Evolutionary conservation across 768 basidiomycete species (phyloP), one percentile per base, ranked within the genome.

Genomic region (Trametes cubensis): DNA sequence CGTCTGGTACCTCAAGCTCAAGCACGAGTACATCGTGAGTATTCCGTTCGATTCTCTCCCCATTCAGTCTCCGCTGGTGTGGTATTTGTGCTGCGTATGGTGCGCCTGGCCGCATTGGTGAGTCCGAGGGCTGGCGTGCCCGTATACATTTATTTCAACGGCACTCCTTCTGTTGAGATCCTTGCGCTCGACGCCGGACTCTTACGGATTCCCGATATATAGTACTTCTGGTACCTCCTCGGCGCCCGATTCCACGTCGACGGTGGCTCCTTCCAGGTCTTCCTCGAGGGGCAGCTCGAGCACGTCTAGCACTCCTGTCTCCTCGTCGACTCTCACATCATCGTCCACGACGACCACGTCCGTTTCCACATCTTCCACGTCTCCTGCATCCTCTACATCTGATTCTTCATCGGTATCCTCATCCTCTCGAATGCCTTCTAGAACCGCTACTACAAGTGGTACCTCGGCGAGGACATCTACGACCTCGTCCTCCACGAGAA

Each of bases 1-100:
- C 26, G 13, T 52, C 58, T 15, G 40, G 18, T 4, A 38, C 51
- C 28, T 49, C 48, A n/a, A 49, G 44, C 21, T 3, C 41, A 11
- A 60, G n/a, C n/a, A n/a, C n/a, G n/a, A 39, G 26, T 55, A 28
- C 52, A 55, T 47, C 45, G 52, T 55, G 53, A 61, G 53, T 55
- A 13, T 45, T 47, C 45, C 51, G 46, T 54, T 54, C 34, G 52
- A 47, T 47, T 45, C 38, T 46, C 4, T 60, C 44, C 28, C 30
- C n/a, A 20, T 30, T 40, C 34, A 30, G 28, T 15, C 30, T 45
- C 17, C 40, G n/a, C 28, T 38, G 34, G 34, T 34, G 11, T 34
- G 10, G 34, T 34, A 34, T 21, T 5, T 13, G 30, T 6, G 28
- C 34, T 23, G 44, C 26, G 25, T 23, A 21, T 49, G 21, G 48